Evolutionary conservation across 306 rosid genomes (phyloP), one percentile per base, ranked within the genome.

Genomic region (Cucumis melo): DNA sequence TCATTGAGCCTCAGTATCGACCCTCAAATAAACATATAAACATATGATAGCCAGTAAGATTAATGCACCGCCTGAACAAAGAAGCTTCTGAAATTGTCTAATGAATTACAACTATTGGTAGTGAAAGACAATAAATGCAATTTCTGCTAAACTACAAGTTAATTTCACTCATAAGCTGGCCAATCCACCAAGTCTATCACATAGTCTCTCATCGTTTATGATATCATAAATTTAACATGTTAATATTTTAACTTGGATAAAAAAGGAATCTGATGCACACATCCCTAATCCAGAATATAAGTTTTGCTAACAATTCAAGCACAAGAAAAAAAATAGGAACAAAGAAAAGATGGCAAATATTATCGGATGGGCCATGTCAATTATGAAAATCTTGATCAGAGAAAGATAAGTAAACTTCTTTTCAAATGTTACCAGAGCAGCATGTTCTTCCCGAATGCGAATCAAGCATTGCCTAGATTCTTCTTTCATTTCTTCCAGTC

Each of bases 391-490:
- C 71, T 62, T 79, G 44, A 75, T 60, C 29, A 55, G 21, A 34
- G 80, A 46, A 65, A 55, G 51, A 41, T 44, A 38, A 79, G 41
- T 56, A 77, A 57, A 34, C 64, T 81, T 58, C 39, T 51, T 77
- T 85, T 54, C 58, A 67, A 56, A 79, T 74, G 79, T 82, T 87
- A 92, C 98, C 89, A 90, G 81, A 19, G 82, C 53, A 70, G 88
- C 76, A 51, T 94, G 93, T 82, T 90, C 96, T 80, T 89, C 96
- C 85, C 87, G 88, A 80, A 87, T 81, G 59, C n/a, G 81, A 63
- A 84, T 76, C 85, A 91, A 78, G 77, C 80, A 84, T 82, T 83
- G 87, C 80, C 80, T 84, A 74, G 95, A 83, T 83, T 91, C 97
- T 82, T 94, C 93, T 82, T 87, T 83, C 82, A 86, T 65, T 46